Base-by-base conservation (phyloP, 495 filamentous ascomycete genomes). In the Podospora appendiculata region DNA sequence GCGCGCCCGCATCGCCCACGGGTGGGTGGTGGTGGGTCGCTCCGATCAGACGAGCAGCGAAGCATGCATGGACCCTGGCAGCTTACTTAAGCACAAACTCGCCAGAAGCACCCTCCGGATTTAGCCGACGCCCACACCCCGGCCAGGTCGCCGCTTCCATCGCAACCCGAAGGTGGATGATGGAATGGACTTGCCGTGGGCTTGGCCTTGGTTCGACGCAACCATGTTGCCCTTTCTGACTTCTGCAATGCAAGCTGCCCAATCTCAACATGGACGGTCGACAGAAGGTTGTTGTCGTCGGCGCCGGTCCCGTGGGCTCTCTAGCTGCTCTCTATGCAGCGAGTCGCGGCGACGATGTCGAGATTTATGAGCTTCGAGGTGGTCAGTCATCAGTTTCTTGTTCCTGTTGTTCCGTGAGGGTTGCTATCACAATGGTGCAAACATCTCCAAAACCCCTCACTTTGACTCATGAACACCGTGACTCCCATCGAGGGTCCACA, bases 241-340 rank as follows among this genome's bases (percentile, higher is more conserved):
- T 25, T 2, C 25, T 25, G 25, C 25, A 40, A 40, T 40, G 38
- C n/a, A 14, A 14, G 38, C 38, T 7, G 38, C 38, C 38, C 38
- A 40, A 14, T 11, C 38, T 11, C 38, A 40, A 40, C 11, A 40
- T 40, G 38, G 11, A 40, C 11, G 7, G 38, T 11, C 10, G 25
- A 25, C 80, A 91, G 59, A 96, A 89, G 69, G 79, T 87, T 41
- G 75, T 95, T 8, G 79, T 97, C 32, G 80, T 96, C 32, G 93
- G 93, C 33, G 93, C 90, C 32, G 93, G 93, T 1, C 93, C 93
- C 0, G 93, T 97, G 12, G 93, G 93, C 4, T 87, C 91, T 8
- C 75, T 99, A 25, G 89, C 92, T 8, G 93, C 90, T 14, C 72
- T 99, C 10, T 99, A 97, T 71, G 91, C 93, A 47, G 91, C 90